Evolutionary conservation across 163 green algal genomes (phyloP), one percentile per base, ranked within the genome.

Genomic region (Chlorella variabilis): DNA sequence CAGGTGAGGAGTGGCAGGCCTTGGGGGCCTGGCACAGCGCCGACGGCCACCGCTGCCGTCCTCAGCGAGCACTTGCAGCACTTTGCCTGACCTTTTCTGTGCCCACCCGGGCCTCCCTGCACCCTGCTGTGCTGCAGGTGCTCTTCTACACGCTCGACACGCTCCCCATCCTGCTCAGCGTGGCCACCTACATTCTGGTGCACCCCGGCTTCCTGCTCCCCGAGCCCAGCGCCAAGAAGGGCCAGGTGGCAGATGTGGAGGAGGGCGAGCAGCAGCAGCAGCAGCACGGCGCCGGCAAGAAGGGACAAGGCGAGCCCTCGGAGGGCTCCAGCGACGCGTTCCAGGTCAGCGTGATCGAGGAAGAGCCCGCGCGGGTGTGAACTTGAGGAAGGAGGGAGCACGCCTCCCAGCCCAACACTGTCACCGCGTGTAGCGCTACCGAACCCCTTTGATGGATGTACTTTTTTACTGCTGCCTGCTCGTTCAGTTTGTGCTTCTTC

Each of bases 91-190:
- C 7, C 23, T 70, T 41, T 38, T 36, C 48, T 54, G 23, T 21
- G 66, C 45, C 41, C 41, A 11, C 18, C 4, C 3, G n/a, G 5
- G 23, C 38, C 39, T 49, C 15, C 36, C 7, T 4, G n/a, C n/a
- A n/a, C n/a, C n/a, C 41, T 38, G 8, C 15, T 42, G 6, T 27
- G n/a, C 29, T 29, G 45, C 76, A 82, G 76, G 33, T 73, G 17
- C 51, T 83, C 7, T 87, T 87, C 75, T 87, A 83, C 42, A 34
- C n/a, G 1, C 31, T 87, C 0, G 82, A 87, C 66, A 75, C 75
- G 7, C 49, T 87, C 21, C 82, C 82, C 27, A 77, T 87, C 31
- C 25, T 87, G 1, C 23, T 83, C 15, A 41, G 45, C 23, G 51
- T 87, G n/a, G 18, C 56, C 54, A 31, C 39, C 42, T 87, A 65